A percentile compares a stretch with the other conserved stretches of the same genome.
phyloP scores from a whole-genome alignment of 23 red algal genomes.

The Chondrus crispus region DNA sequence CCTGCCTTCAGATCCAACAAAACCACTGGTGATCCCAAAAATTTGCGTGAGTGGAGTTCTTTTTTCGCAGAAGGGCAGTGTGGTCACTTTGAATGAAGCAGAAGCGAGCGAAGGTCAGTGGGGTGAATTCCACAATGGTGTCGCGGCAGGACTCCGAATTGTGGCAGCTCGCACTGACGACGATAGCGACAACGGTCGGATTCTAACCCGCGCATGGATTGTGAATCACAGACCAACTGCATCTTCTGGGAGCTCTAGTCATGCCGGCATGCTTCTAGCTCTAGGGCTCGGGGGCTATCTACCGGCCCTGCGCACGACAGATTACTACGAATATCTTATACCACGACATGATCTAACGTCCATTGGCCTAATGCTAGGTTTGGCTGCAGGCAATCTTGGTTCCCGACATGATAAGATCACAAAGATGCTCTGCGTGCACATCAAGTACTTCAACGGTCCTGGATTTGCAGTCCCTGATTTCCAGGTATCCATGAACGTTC shows the following conservation, averaged over 20 bases:
- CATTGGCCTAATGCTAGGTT: constrained; percentile 88
- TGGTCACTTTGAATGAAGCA: constrained; percentile 21
- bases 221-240: constrained; percentile 57
- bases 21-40: constrained; percentile 65
- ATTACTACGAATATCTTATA: constrained; percentile 91
- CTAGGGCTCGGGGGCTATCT: constrained; percentile 89
- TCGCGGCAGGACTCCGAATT: constrained; percentile 87
- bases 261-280: constrained; percentile 93
- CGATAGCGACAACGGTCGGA: constrained; percentile 19
- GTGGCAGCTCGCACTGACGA: constrained; percentile 25
- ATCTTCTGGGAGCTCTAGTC: constrained; percentile 29
- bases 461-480: constrained; percentile 97
- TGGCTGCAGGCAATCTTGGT: constrained; percentile 68
- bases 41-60: constrained; percentile 58
- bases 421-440: constrained; percentile 88
- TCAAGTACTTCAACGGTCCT: constrained; percentile 77
- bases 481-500: constrained; percentile 81
- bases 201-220: constrained; percentile 94
- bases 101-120: constrained; percentile 63
- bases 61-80: background rate
- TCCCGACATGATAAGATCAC: constrained; percentile 63
- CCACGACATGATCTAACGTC: constrained; percentile 87
- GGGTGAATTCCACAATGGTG: constrained; percentile 97
- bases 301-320: constrained; percentile 72
- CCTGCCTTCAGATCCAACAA: constrained; percentile 69